Percentiles rank a stretch among this genome's conserved stretches.
phyloP scores from a whole-genome alignment of 129 eudicot species.

The Flaveria bidentis region DNA sequence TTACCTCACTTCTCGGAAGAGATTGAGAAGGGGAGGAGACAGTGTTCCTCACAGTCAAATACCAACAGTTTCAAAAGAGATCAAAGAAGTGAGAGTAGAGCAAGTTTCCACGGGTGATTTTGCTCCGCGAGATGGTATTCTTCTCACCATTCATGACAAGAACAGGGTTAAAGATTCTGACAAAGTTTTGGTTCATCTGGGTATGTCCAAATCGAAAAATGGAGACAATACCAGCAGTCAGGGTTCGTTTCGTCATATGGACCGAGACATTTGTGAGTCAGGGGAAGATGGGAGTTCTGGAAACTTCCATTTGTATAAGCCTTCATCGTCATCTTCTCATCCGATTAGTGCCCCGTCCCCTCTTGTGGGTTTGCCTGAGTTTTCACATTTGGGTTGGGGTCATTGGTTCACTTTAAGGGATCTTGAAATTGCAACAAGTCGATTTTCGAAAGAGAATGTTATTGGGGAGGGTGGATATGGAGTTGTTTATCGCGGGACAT shows the following conservation, averaged over 20 bases:
- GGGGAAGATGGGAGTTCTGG: constrained; percentile 60
- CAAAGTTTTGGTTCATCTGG: constrained; percentile 71
- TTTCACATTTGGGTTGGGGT: constrained; percentile 93
- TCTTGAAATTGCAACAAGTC: constrained; percentile 74
- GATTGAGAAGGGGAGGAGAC: constrained; percentile 33
- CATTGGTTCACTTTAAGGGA: constrained; percentile 88
- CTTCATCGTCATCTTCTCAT: constrained; percentile 69
- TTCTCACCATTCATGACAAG: constrained; percentile 81
- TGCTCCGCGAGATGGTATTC: constrained; percentile 63
- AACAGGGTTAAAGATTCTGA: constrained; percentile 75
- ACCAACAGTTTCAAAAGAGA: constrained; percentile 80
- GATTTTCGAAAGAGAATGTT: constrained; percentile 77
- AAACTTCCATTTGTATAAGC: constrained; percentile 35
- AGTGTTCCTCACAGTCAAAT: constrained; percentile 44
- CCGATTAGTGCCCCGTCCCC: constrained; percentile 79
- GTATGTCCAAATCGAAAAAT: constrained; percentile 51
- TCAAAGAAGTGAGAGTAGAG: constrained; percentile 85
- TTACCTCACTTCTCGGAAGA: constrained; percentile 76
- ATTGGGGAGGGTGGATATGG: constrained; percentile 92
- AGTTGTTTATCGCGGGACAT: constrained; percentile 65
- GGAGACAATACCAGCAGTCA: constrained; percentile 68
- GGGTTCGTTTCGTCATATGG: constrained; percentile 64
- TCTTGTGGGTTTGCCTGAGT: constrained; percentile 77
- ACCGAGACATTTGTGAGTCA: constrained; percentile 40
- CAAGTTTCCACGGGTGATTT: constrained; percentile 69